These are phyloP conservation scores for Ambrosia hybrid DNA, from an alignment of 140 eudicot species.

Conservation along the genomic window DNA sequence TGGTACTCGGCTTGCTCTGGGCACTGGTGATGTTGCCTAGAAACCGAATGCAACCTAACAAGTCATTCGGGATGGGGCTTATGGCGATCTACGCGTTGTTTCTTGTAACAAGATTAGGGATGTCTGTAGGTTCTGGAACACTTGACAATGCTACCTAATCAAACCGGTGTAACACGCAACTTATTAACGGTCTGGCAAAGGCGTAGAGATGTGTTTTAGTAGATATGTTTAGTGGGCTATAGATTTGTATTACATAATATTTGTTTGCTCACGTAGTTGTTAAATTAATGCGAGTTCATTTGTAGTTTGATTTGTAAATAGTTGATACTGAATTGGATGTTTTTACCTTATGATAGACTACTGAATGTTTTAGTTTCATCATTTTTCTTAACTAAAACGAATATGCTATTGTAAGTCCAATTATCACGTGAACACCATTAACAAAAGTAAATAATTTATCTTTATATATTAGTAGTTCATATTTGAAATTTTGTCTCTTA, in stretches of 20 bases:
- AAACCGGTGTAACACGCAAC: not conserved
- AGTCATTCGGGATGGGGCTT: slow-evolving; percentile 64
- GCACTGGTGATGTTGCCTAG: slow-evolving; percentile 61
- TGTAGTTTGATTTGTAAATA: slow-evolving; percentile 21
- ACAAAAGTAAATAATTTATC: no score
- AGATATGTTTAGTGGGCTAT: slow-evolving; percentile 12
- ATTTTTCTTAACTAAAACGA: not conserved
- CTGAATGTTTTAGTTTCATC: not conserved
- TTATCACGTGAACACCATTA: no score
- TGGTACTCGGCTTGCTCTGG: slow-evolving; percentile 62
- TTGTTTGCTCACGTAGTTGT: slow-evolving; percentile 3
- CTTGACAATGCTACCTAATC: slow-evolving; percentile 32
- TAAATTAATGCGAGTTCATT: slow-evolving; percentile 6
- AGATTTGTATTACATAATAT: slow-evolving; percentile 10
- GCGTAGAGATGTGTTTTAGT: not conserved
- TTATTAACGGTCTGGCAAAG: slow-evolving; percentile 2
- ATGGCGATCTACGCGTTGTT: slow-evolving; percentile 60
- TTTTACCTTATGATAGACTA: not conserved
- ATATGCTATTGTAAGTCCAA: no score
- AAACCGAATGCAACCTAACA: slow-evolving; percentile 64
- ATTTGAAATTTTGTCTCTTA: no score
- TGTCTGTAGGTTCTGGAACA: slow-evolving; percentile 53
- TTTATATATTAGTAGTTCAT: no score
- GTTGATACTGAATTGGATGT: not conserved
- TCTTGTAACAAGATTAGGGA: slow-evolving; percentile 43